Conservation (phyloP, 176 grass and related monocot species). For the Oryza glaberrima region DNA sequence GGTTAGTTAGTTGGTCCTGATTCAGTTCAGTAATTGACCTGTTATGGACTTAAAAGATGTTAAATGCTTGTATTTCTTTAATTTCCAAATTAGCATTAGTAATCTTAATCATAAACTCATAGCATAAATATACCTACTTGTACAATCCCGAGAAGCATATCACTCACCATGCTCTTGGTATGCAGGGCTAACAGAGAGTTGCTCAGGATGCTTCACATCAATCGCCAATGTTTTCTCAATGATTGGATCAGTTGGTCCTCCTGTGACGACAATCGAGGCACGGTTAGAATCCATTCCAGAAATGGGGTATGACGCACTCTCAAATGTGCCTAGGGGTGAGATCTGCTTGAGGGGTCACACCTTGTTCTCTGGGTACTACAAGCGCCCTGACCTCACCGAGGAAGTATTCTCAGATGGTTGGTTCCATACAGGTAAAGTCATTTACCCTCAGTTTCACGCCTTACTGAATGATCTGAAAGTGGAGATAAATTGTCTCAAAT, state of each 20-base stretch:
- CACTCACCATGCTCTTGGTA: slow-evolving; percentile 2
- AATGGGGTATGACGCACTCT: slow-evolving; percentile 83
- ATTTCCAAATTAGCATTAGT: not conserved
- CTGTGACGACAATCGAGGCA: slow-evolving; percentile 75
- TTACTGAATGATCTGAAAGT: not conserved
- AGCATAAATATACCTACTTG: not conserved
- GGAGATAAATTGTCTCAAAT: not conserved
- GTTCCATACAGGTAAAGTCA: slow-evolving; percentile 83
- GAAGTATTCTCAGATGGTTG: slow-evolving; percentile 81
- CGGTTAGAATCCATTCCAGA: slow-evolving; percentile 78
- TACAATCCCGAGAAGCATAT: not conserved
- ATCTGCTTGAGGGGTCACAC: slow-evolving; percentile 92
- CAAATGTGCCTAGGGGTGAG: slow-evolving; percentile 66
- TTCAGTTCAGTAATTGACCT: not conserved
- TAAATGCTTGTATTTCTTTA: not conserved
- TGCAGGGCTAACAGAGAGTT: slow-evolving; percentile 93
- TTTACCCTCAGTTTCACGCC: not conserved
- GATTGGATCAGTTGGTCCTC: slow-evolving; percentile 84
- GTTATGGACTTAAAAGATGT: not conserved
- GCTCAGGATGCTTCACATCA: slow-evolving; percentile 85
- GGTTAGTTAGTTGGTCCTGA: not conserved
- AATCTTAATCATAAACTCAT: not conserved
- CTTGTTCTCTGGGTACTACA: slow-evolving; percentile 93
- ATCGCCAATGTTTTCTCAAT: slow-evolving; percentile 81
- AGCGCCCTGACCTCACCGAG: slow-evolving; percentile 64